A percentile compares a stretch with the other conserved stretches of the same genome.
phyloP scores from a whole-genome alignment of 2,329 filamentous ascomycete genomes.

The Paradendryphiella salina region DNA sequence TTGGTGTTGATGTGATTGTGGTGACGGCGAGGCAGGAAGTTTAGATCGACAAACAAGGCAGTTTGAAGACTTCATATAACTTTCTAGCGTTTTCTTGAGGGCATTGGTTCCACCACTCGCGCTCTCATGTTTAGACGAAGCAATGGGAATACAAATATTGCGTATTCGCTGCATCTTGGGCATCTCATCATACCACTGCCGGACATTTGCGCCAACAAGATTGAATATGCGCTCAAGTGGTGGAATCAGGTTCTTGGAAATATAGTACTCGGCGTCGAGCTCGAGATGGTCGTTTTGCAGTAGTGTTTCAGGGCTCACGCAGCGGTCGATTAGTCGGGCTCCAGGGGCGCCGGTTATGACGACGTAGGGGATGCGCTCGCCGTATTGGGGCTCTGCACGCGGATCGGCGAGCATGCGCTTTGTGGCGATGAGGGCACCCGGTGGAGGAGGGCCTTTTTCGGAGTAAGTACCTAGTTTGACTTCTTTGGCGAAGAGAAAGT shows the following conservation, averaged over 20 bases:
- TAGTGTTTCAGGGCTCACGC: constrained; percentile 82
- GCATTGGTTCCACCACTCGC: constrained; percentile 32
- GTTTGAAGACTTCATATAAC: constrained; percentile 80
- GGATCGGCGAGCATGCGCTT: constrained; percentile 85
- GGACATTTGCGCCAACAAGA: constrained; percentile 87
- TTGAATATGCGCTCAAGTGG: constrained; percentile 96
- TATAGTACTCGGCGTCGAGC: constrained; percentile 95
- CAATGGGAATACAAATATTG: constrained; percentile 53
- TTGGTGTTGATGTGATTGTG: too few species aligned
- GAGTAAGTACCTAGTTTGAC: constrained; percentile 89
- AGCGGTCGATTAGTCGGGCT: constrained; percentile 82
- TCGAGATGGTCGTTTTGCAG: constrained; percentile 75
- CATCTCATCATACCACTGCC: constrained; percentile 95
- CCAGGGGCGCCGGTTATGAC: constrained; percentile 87
- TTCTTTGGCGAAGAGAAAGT: constrained; percentile 94
- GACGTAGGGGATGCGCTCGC: constrained; percentile 92
- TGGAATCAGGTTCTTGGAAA: constrained; percentile 91
- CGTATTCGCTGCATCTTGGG: constrained; percentile 81
- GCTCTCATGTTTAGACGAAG: constrained; percentile 10
- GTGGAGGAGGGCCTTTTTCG: constrained; percentile 75
- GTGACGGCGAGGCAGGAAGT: constrained; percentile 47
- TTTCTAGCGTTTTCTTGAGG: constrained; percentile 78
- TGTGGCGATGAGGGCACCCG: constrained; percentile 85
- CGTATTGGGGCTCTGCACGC: constrained; percentile 87
- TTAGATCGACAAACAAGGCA: constrained; percentile 76